phyloP scores from a whole-genome alignment of 1,139 yeast genomes.

The Suhomyces atakaporum region DNA sequence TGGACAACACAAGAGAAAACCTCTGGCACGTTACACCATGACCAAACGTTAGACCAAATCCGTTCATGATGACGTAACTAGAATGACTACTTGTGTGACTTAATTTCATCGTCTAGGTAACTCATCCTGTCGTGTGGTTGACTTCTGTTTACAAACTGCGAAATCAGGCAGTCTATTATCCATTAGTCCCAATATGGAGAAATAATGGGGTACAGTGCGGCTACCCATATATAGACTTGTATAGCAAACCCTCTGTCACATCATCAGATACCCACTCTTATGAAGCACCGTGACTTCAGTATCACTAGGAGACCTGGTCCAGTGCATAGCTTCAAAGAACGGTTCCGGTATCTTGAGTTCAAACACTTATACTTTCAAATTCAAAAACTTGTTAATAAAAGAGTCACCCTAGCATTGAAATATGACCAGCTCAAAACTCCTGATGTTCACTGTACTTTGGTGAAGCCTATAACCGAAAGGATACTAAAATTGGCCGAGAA shows the following conservation, averaged over 20 bases:
- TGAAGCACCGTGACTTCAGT: constrained; percentile 13
- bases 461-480: constrained; percentile 49
- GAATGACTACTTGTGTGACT: not conserved
- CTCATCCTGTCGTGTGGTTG: not conserved
- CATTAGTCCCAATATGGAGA: not conserved
- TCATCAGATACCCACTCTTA: not conserved
- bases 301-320: constrained; percentile 7
- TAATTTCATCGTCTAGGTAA: too few species aligned
- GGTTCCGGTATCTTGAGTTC: constrained; percentile 32
- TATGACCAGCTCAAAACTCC: constrained; percentile 60
- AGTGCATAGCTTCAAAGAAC: constrained; percentile 10
- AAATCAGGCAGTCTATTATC: constrained; percentile 5
- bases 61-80: too few species aligned
- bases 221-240: too few species aligned
- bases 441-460: constrained; percentile 50
- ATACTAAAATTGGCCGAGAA: constrained; percentile 29
- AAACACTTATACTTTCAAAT: constrained; percentile 41
- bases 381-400: constrained; percentile 39
- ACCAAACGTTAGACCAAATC: too few species aligned
- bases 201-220: constrained; percentile 6
- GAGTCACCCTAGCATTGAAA: constrained; percentile 50
- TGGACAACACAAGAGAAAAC: too few species aligned
- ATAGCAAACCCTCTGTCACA: too few species aligned
- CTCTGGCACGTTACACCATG: too few species aligned
- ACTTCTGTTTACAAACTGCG: constrained; percentile 11